Conservation (phyloP, 2,329 filamentous ascomycete genomes). For the Teratosphaeria epicoccoides region DNA sequence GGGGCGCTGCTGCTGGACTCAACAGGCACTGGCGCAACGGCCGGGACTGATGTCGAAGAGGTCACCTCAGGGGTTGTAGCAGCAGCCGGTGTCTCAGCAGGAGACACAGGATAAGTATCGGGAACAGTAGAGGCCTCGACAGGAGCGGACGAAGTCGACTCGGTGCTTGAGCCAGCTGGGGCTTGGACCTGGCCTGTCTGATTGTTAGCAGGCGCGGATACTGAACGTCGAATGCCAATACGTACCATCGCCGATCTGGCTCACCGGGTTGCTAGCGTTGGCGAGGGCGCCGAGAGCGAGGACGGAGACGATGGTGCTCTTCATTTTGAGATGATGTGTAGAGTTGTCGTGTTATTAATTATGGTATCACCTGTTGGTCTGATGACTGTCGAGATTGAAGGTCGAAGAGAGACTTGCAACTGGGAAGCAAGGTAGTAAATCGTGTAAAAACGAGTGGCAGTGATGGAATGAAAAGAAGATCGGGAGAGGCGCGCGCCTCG, state of each 20-base stretch:
- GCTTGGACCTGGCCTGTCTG: conserved; percentile 1
- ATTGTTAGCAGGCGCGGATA: background rate
- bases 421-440: background rate
- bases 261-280: background rate
- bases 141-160: background rate
- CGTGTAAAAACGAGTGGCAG: background rate
- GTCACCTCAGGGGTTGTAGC: background rate
- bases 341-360: background rate
- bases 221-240: background rate
- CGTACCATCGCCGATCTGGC: background rate
- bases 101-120: background rate
- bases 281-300: background rate
- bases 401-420: background rate
- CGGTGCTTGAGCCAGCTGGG: background rate
- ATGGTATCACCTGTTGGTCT: background rate
- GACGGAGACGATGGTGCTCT: background rate
- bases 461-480: background rate
- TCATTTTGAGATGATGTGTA: background rate
- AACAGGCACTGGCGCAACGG: background rate
- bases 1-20: background rate
- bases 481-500: too few relatives aligned
- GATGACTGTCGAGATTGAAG: background rate
- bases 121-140: background rate
- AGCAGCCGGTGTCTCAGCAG: background rate
- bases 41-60: background rate